A percentile compares a stretch with the other conserved stretches of the same genome.
Conservation (phyloP, 2,329 filamentous ascomycete genomes). For the Knoxdaviesia capensis region DNA sequence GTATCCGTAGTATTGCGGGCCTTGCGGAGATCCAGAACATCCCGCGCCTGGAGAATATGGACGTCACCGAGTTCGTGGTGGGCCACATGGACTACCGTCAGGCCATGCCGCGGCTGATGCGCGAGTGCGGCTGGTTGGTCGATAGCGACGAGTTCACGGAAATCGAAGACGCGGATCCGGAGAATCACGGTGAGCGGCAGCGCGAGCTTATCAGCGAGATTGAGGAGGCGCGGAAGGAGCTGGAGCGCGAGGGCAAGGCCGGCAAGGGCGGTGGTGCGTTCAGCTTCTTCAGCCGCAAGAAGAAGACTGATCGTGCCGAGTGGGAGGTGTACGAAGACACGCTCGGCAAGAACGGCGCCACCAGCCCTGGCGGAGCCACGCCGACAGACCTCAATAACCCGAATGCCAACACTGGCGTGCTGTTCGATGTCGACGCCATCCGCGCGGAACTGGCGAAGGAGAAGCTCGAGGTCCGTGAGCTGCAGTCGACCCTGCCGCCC, state of each 20-base stretch:
- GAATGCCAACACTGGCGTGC: constrained; percentile 34
- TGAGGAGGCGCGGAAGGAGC: constrained; percentile 73
- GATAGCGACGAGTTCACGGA: constrained; percentile 88
- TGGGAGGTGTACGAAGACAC: constrained; percentile 88
- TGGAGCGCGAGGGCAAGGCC: constrained; percentile 61
- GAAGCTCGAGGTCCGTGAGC: constrained; percentile 48
- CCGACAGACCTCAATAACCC: constrained; percentile 25
- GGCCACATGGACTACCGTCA: constrained; percentile 95
- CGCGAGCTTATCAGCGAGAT: constrained; percentile 91
- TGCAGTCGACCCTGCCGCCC: constrained; percentile 73
- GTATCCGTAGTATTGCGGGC: constrained; percentile 74
- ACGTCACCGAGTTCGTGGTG: constrained; percentile 67
- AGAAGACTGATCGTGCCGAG: constrained; percentile 60
- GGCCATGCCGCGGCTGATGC: constrained; percentile 73
- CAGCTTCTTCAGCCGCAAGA: constrained; percentile 66
- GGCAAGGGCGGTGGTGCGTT: constrained; percentile 35
- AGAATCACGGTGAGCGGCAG: constrained; percentile 74
- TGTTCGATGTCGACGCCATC: constrained; percentile 94
- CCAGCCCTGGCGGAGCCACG: constrained; percentile 14
- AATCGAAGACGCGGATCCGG: constrained; percentile 92
- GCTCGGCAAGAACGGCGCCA: constrained; percentile 16
- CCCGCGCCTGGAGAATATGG: constrained; percentile 72
- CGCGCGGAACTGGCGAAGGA: constrained; percentile 64
- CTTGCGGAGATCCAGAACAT: constrained; percentile 56
- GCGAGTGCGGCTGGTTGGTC: constrained; percentile 77